Conservation (phyloP, 179 eudicot species). For the Beta lomatogona region DNA sequence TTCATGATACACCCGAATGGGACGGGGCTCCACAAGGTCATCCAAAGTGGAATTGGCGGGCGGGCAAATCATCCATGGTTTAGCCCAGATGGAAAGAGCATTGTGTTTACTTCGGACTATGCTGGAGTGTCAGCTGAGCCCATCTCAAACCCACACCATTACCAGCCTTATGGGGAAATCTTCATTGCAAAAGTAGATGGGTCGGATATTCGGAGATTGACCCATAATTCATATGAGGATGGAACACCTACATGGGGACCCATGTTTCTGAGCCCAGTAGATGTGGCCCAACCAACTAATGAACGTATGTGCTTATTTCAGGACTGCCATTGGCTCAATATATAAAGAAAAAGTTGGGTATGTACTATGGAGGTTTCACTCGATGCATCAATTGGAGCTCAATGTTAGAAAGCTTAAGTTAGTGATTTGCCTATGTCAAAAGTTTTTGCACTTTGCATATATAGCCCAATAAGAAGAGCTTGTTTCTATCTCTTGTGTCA, state of each 20-base stretch:
- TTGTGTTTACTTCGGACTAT: constrained; percentile 74
- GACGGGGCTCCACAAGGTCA: constrained; percentile 67
- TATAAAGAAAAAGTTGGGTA: constrained; percentile 13
- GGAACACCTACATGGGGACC: constrained; percentile 94
- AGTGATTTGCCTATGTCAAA: background rate
- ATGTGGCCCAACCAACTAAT: constrained; percentile 39
- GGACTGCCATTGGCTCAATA: constrained; percentile 67
- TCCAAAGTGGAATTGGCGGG: constrained; percentile 69
- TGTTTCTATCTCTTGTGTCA: too few relatives aligned
- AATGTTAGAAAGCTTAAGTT: constrained; percentile 5
- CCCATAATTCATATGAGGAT: constrained; percentile 81
- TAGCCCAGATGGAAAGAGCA: constrained; percentile 67
- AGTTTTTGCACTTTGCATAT: too few relatives aligned
- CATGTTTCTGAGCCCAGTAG: constrained; percentile 33
- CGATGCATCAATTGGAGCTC: background rate
- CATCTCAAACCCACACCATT: constrained; percentile 74
- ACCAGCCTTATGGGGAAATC: constrained; percentile 82
- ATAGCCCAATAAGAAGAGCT: too few relatives aligned
- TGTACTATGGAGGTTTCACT: background rate
- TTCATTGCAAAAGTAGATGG: constrained; percentile 65
- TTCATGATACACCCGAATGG: constrained; percentile 74
- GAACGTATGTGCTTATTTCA: constrained; percentile 53
- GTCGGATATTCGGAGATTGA: constrained; percentile 55
- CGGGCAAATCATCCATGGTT: constrained; percentile 83
- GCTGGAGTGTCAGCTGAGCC: constrained; percentile 88